Percentiles rank a stretch among this genome's conserved stretches.
These are phyloP conservation scores for Paraconiothyrium sp. DNA, from an alignment of 2,329 filamentous ascomycete genomes.

Conservation along the genomic window DNA sequence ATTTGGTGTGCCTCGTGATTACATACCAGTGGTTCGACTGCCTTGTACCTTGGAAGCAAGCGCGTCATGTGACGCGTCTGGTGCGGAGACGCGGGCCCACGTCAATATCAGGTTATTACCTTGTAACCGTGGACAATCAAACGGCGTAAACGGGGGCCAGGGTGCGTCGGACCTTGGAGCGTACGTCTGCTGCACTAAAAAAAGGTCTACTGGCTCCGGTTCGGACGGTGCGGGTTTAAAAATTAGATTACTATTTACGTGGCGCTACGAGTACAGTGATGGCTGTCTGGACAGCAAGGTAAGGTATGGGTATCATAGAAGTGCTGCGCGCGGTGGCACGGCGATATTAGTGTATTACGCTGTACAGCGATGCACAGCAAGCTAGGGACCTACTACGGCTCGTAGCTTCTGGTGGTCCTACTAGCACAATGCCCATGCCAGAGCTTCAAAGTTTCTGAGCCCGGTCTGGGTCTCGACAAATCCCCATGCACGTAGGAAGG, in stretches of 20 bases:
- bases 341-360: constrained; percentile 1
- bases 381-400: background rate
- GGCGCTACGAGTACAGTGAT: constrained; percentile 1
- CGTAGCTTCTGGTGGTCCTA: background rate
- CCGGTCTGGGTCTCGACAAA: background rate
- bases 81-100: background rate
- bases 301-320: constrained; percentile 13
- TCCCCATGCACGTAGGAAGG: background rate
- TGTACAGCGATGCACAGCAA: background rate
- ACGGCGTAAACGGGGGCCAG: background rate
- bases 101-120: background rate
- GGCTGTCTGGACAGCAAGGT: constrained; percentile 6
- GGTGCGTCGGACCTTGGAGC: background rate
- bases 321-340: constrained; percentile 6
- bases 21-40: constrained; percentile 1
- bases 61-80: constrained; percentile 2
- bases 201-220: background rate
- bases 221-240: background rate
- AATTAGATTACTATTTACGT: background rate
- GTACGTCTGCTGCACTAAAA: background rate
- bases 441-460: background rate
- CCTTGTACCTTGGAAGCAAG: background rate
- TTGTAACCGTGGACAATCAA: background rate
- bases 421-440: background rate
- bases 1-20: background rate